A percentile compares a stretch with the other conserved stretches of the same genome.
Evolutionary conservation across 306 rosid genomes (phyloP).

Genomic region (Mimosa bimucronata): DNA sequence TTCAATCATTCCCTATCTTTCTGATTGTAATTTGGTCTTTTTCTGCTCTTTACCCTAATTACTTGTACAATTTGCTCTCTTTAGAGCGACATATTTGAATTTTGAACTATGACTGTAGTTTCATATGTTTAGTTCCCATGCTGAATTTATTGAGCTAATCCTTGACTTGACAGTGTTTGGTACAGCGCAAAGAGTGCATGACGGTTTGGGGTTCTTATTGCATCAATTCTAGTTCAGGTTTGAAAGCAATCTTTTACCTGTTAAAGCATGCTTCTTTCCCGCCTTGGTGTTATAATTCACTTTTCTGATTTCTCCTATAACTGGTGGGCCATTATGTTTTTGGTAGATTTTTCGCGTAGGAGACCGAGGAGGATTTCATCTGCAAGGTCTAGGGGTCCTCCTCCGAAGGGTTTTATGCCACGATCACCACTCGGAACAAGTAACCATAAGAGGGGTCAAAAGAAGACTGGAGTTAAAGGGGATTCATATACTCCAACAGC

Average conservation of each 20-base stretch:
- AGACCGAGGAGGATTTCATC: conserved; percentile 57
- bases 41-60: neutral
- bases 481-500: conserved; percentile 54
- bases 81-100: conserved; percentile 13
- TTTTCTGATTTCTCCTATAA: neutral
- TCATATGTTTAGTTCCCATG: conserved; percentile 1
- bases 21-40: neutral
- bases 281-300: conserved; percentile 6
- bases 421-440: conserved; percentile 44
- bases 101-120: conserved; percentile 13
- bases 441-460: conserved; percentile 48
- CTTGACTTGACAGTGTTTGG: conserved; percentile 58
- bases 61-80: conserved; percentile 14
- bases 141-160: conserved; percentile 20
- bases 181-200: conserved; percentile 50
- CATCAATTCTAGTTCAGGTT: conserved; percentile 64
- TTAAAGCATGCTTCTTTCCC: neutral
- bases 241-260: conserved; percentile 35
- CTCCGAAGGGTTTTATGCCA: conserved; percentile 62
- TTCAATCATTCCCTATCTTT: conserved; percentile 15
- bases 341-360: conserved; percentile 69
- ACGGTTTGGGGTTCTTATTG: conserved; percentile 50
- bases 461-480: conserved; percentile 47
- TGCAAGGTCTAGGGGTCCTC: conserved; percentile 55
- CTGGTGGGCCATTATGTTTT: conserved; percentile 16